Conservation (phyloP, 2,329 filamentous ascomycete genomes). For the Ceratocystis smalleyi region DNA sequence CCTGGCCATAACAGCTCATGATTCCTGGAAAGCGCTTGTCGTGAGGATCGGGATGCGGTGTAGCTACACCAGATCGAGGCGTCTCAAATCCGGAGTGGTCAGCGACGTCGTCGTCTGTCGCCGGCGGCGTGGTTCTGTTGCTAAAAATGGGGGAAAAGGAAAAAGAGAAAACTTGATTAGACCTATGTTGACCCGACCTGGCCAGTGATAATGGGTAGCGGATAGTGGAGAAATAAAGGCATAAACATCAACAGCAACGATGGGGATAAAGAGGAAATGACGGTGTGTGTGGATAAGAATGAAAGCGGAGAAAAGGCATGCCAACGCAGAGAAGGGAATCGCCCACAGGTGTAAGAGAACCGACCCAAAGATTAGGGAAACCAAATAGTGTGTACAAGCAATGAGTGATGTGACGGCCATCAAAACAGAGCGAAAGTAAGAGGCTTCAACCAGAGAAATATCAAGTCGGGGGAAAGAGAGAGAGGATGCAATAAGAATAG, state of each 20-base stretch:
- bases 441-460: no score
- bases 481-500: not conserved
- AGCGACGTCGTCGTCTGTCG: constrained; percentile 51
- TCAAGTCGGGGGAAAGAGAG: no score
- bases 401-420: constrained; percentile 5
- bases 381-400: constrained; percentile 6
- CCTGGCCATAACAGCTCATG: constrained; percentile 97
- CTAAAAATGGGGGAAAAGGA: constrained; percentile 21
- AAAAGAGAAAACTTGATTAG: constrained; percentile 28
- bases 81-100: constrained; percentile 74
- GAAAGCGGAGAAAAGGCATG: no score
- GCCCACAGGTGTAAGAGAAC: constrained; percentile 3
- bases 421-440: not conserved
- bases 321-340: not conserved
- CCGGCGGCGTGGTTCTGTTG: constrained; percentile 36
- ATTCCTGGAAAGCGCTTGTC: constrained; percentile 94
- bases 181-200: not conserved
- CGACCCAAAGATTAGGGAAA: constrained; percentile 4
- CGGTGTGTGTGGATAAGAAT: not conserved
- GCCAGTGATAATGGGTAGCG: constrained; percentile 19
- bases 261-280: constrained; percentile 15
- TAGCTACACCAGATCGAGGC: constrained; percentile 80
- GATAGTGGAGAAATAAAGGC: not conserved
- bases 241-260: constrained; percentile 20
- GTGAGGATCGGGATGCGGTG: constrained; percentile 79